Conservation (phyloP, 2,329 filamentous ascomycete species). For the Clarireedia paspali region DNA sequence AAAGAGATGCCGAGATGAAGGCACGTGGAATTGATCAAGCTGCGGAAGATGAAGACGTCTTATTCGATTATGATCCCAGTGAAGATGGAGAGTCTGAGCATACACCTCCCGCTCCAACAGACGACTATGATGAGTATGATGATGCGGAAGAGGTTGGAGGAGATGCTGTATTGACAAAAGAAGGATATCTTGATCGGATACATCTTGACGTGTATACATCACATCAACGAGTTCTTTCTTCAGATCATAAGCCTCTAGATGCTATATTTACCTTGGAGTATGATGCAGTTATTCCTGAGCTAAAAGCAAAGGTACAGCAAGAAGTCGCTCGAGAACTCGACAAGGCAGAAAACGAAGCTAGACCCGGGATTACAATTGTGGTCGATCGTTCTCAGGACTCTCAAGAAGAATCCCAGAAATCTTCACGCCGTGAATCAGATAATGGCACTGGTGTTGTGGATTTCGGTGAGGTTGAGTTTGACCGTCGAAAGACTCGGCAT, state of each 20-base stretch:
- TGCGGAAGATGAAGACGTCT: slow-evolving; percentile 68
- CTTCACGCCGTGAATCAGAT: slow-evolving; percentile 19
- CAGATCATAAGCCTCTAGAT: slow-evolving; percentile 88
- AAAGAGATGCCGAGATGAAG: slow-evolving; percentile 79
- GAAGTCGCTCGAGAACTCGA: slow-evolving; percentile 86
- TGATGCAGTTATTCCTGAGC: slow-evolving; percentile 74
- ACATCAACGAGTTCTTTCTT: slow-evolving; percentile 83
- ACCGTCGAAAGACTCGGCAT: slow-evolving; percentile 54
- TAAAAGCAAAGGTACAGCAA: slow-evolving; percentile 76
- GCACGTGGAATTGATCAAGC: slow-evolving; percentile 67
- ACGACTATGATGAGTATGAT: slow-evolving; percentile 44
- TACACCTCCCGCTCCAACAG: slow-evolving; percentile 31
- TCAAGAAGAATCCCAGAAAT: slow-evolving; percentile 20
- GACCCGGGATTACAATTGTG: slow-evolving; percentile 75
- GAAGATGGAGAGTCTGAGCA: slow-evolving; percentile 54
- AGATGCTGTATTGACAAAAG: slow-evolving; percentile 44
- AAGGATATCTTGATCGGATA: slow-evolving; percentile 48
- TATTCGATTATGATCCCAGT: slow-evolving; percentile 88
- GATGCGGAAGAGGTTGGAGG: slow-evolving; percentile 36
- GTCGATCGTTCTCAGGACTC: slow-evolving; percentile 52
- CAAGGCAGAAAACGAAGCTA: slow-evolving; percentile 81
- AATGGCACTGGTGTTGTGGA: slow-evolving; percentile 51
- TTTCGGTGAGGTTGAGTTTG: slow-evolving; percentile 69
- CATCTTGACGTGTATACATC: slow-evolving; percentile 66
- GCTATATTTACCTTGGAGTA: slow-evolving; percentile 80